Base-by-base conservation (phyloP, 257 asterid species). In the Nicotiana benthamiana region DNA sequence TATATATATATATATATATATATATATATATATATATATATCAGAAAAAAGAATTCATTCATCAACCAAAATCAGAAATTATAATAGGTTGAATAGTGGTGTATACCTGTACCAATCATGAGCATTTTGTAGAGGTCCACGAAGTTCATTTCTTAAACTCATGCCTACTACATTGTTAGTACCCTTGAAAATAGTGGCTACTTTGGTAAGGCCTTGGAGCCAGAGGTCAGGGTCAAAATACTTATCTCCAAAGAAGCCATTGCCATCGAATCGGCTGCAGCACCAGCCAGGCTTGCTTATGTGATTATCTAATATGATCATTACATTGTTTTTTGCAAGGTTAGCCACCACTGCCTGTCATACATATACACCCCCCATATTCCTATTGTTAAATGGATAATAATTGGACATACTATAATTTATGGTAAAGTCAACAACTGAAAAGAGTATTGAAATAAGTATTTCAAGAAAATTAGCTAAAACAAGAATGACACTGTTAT, bases 261-360 rank as follows among this genome's bases (percentile, higher is more conserved):
- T 94, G 22, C 97, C 98, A 66, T 94, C 98, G 46, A 22, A 83
- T 30, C 74, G 87, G 87, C 98, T 93, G 84, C 99, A 94, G 67
- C 99, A 91, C 98, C 98, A 92, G 24, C 98, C 98, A 28, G 97
- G 99, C 83, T 90, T 96, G 79, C 97, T 96, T 75, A 90, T 86
- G 83, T 94, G 99, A 87, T 96, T 96, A 85, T 96, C 99, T 63
- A 94, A 72, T 77, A 96, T 82, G 66, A 92, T 84, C 98, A 96
- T 87, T 89, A 96, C 97, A 36, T 92, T 89, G 82, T 88, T 85
- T 79, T 68, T 91, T 52, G 89, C 91, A 64, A 96, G 95, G 81
- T 97, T 91, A 28, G 84, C 91, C 86, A 94, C 97, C 90, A 96
- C 98, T 59, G 89, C 97, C 98, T 96, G 92, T 6, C 4, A 83